phyloP scores from a whole-genome alignment of 768 basidiomycete genomes.

The Leucogyrophana mollusca region DNA sequence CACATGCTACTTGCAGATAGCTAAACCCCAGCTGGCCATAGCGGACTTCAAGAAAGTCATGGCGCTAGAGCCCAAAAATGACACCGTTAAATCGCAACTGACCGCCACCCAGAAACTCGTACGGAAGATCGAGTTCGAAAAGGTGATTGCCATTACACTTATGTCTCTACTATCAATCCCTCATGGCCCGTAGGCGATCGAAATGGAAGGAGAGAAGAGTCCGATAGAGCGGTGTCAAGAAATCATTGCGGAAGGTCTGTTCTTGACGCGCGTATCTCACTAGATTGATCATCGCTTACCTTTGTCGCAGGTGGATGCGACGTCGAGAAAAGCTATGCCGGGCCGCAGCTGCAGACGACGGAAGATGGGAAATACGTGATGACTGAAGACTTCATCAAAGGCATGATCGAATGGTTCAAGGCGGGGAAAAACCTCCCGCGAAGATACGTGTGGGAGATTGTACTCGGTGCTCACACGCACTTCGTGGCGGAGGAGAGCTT shows the following conservation, averaged over 20 bases:
- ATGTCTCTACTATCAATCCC: background rate
- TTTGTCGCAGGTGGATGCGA: constrained; percentile 68
- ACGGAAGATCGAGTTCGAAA: constrained; percentile 88
- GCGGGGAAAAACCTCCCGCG: constrained; percentile 88
- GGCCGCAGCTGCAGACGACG: constrained; percentile 64
- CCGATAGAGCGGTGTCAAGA: constrained; percentile 72
- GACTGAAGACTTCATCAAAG: constrained; percentile 73
- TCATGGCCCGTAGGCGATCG: constrained; percentile 67
- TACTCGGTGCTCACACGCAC: constrained; percentile 77
- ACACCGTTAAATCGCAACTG: constrained; percentile 74
- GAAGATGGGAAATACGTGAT: constrained; percentile 71
- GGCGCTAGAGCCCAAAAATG: constrained; percentile 82
- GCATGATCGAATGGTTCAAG: constrained; percentile 92
- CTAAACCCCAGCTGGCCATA: constrained; percentile 85
- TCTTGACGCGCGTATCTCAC: background rate
- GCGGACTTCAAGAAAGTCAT: constrained; percentile 86
- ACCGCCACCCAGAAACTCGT: constrained; percentile 89
- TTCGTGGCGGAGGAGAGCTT: constrained; percentile 80
- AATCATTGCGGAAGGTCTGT: constrained; percentile 74
- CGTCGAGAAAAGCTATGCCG: constrained; percentile 68
- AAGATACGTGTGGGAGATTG: constrained; percentile 94
- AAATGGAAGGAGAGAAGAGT: constrained; percentile 84
- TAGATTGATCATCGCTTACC: constrained; percentile 6
- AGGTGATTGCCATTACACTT: constrained; percentile 58
- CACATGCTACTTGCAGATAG: constrained; percentile 84